A percentile compares a stretch with the other conserved stretches of the same genome.
phyloP scores from a whole-genome alignment of 768 basidiomycete species.

The Xerocomellus chrysenteron region DNA sequence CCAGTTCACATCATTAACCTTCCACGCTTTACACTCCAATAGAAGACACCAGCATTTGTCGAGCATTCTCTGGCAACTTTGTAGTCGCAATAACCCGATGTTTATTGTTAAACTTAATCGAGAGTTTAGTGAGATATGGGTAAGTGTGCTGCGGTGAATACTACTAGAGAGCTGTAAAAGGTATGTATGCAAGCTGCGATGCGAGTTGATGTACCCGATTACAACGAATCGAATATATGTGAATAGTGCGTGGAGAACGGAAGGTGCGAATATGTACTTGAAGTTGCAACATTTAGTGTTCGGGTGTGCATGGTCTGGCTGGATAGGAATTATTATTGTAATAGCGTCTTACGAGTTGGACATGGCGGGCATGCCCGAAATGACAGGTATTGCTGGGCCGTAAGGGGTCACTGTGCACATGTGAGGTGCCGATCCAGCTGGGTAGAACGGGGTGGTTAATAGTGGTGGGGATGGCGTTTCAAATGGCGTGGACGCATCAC shows the following conservation, averaged over 20 bases:
- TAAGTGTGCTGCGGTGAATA: constrained; percentile 15
- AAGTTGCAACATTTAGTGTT: constrained; percentile 11
- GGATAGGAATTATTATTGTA: constrained; percentile 1
- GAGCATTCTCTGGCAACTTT: not conserved
- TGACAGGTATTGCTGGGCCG: constrained; percentile 5
- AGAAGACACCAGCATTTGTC: not conserved
- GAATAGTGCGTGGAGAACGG: constrained; percentile 1
- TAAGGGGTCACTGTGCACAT: constrained; percentile 7
- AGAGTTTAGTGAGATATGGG: not conserved
- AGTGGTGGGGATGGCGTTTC: constrained; percentile 26
- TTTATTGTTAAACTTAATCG: constrained; percentile 17
- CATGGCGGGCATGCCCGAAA: constrained; percentile 19
- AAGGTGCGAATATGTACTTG: constrained; percentile 19
- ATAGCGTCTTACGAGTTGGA: constrained; percentile 4
- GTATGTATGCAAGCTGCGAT: constrained; percentile 14
- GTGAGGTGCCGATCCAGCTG: constrained; percentile 13
- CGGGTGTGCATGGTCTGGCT: constrained; percentile 1
- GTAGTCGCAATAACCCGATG: constrained; percentile 6
- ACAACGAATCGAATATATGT: constrained; percentile 13
- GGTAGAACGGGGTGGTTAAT: constrained; percentile 32
- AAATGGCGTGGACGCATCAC: constrained; percentile 10
- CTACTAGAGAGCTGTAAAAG: constrained; percentile 18
- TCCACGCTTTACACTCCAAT: not conserved
- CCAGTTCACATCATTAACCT: not conserved
- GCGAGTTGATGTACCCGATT: constrained; percentile 9